These are phyloP conservation scores for Aureobasidium sp. DNA, from an alignment of 2,329 filamentous ascomycete genomes.

Conservation along the genomic window DNA sequence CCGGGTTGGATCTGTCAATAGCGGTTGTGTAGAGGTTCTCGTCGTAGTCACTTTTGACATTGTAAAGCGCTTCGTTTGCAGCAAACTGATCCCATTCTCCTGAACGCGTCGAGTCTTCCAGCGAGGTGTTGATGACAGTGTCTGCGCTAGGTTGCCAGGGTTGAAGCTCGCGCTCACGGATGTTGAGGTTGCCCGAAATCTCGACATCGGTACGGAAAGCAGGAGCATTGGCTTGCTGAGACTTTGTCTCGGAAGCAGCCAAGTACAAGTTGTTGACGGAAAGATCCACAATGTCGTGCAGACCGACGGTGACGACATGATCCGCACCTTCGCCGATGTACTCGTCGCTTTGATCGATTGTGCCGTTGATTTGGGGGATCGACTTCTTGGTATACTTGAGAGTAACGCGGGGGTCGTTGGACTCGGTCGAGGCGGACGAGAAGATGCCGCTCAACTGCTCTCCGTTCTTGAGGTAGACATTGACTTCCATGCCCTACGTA, in stretches of 20 bases:
- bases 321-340: conserved; percentile 43
- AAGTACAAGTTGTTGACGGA: conserved; percentile 47
- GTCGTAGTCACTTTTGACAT: conserved; percentile 82
- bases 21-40: conserved; percentile 91
- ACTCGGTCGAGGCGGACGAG: conserved; percentile 48
- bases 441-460: conserved; percentile 57
- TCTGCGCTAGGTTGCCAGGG: conserved; percentile 69
- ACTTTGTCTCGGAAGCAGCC: conserved; percentile 44
- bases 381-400: conserved; percentile 60
- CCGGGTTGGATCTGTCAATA: conserved; percentile 76
- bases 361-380: conserved; percentile 41
- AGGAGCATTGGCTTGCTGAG: conserved; percentile 54
- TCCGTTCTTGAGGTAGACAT: conserved; percentile 52
- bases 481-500: conserved; percentile 48
- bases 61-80: conserved; percentile 79
- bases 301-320: conserved; percentile 53
- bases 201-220: conserved; percentile 81
- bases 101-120: conserved; percentile 49
- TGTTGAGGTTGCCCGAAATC: conserved; percentile 62
- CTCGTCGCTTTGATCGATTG: conserved; percentile 33
- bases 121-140: conserved; percentile 53
- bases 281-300: conserved; percentile 54
- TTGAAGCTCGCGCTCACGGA: conserved; percentile 68
- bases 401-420: conserved; percentile 46
- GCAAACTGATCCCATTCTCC: conserved; percentile 86